Base-by-base conservation (phyloP, 371 early-diverging fungal species). In the Neoconidiobolus thromboides region DNA sequence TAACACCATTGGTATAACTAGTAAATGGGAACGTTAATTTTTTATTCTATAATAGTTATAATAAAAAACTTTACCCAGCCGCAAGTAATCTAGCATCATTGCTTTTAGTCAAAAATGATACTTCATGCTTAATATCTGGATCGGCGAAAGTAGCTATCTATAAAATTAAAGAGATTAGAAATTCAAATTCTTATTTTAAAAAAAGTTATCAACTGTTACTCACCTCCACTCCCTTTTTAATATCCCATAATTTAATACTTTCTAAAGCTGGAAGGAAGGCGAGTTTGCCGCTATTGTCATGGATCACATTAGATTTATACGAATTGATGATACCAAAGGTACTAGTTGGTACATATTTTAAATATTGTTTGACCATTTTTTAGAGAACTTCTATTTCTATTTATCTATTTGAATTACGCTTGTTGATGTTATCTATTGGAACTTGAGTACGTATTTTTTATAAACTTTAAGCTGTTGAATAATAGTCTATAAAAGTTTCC, bases 261-360 rank as follows among this genome's bases (percentile, higher is more conserved):
- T 26, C 26, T 26, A 26, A 26, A 26, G 26, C 26, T 26, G 26
- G 85, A 1, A 85, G 70, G 43, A 92, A 67, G 52, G 83, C 86
- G 54, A 77, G 66, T 68, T 80, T 79, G 15, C 86, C 93, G 1
- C 69, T 76, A 40, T 65, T 62, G 65, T 85, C 84, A 58, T 81
- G 89, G 26, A 83, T 67, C 40, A 80, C 75, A 63, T 91, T 91
- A 38, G 81, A 71, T 43, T 65, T 65, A 0, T 76, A 68, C 60
- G 86, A 83, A 63, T 78, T 67, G 59, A 96, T 82, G 10, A 93
- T 78, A 64, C 95, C 96, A 74, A 94, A 93, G 50, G 75, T 71
- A 55, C 79, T 76, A 49, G 72, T 68, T 36, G 83, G 76, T 65
- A 80, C 83, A 71, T 92, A 96, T 52, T 91, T 82, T 70, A 89